Base-by-base conservation (phyloP, 2,329 filamentous ascomycete species). In the Scedosporium aurantiacum region DNA sequence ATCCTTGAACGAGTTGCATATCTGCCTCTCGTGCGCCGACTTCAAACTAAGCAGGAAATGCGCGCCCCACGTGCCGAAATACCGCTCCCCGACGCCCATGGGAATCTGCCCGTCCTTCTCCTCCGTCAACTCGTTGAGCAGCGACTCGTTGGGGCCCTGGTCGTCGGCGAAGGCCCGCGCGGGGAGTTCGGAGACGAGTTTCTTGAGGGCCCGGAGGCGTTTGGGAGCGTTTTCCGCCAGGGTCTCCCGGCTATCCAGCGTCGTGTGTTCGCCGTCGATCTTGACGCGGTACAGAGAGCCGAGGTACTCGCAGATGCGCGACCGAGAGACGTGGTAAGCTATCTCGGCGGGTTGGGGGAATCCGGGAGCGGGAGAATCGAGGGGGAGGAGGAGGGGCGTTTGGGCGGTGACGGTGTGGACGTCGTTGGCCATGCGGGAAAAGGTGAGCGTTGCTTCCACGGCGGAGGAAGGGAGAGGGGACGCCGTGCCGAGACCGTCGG, bases 1-100 rank as follows among this genome's bases (percentile, higher is more conserved):
- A 63, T 86, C 84, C 66, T 85, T 84, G 76, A 85, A 86, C 0
- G 79, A 80, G 67, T 84, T 85, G 72, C 83, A 84, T 8, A 80
- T 70, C 68, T 86, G 84, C 25, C 77, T 75, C 1, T 75, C 73
- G 65, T 87, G 82, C 0, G 83, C 82, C 63, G 79, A 76, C 27
- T 80, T 78, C 1, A 85, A 73, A 5, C 80, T 82, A 0, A 78
- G 79, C 5, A 86, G 75, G 67, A 82, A 87, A 68, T 86, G 82
- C 4, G 68, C 66, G 6, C 83, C 83, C 84, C 83, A 87, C 68
- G 70, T 75, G 2, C 43, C 3, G 65, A 78, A 83, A 65, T 77
- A 77, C 0, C 61, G 18, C 0, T 65, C 67, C 2, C 70, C 69
- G 1, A 84, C 67, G 0, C 82, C 82, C 16, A 82, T 69, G 5